phyloP scores from a whole-genome alignment of 2,329 filamentous ascomycete genomes.

The Nakataea oryzae region DNA sequence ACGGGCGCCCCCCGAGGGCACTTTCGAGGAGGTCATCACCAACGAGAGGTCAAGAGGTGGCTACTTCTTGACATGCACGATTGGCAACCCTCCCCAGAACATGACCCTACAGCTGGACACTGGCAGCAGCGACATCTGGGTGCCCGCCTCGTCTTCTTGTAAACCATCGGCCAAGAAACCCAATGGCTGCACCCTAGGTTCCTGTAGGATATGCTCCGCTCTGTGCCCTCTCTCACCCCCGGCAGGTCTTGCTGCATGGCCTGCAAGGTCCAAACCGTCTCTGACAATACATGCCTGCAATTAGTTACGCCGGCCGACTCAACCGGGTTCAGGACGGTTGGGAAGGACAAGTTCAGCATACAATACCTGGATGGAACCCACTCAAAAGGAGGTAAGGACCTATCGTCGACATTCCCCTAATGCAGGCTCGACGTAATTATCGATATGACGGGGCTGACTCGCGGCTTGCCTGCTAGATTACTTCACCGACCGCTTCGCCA shows the following conservation, averaged over 20 bases:
- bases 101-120: conserved; percentile 53
- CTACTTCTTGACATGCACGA: conserved; percentile 45
- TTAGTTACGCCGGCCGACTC: conserved; percentile 36
- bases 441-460: background rate
- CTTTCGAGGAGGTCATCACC: conserved; percentile 29
- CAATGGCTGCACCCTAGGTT: conserved; percentile 14
- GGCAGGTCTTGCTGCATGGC: background rate
- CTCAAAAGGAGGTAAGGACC: conserved; percentile 29
- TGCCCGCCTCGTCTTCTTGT: conserved; percentile 34
- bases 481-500: conserved; percentile 43
- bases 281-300: background rate
- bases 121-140: conserved; percentile 56
- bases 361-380: conserved; percentile 51
- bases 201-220: conserved; percentile 11
- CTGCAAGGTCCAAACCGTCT: background rate
- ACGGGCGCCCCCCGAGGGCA: conserved; percentile 23
- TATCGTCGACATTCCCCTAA: conserved; percentile 26
- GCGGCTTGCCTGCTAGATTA: conserved; percentile 25
- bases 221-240: background rate
- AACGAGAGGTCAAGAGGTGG: conserved; percentile 34
- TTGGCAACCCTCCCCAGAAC: conserved; percentile 48
- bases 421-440: conserved; percentile 19
- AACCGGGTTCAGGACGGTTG: conserved; percentile 31
- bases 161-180: conserved; percentile 4
- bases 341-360: conserved; percentile 40